A percentile compares a stretch with the other conserved stretches of the same genome.
Conservation (phyloP, 2,329 filamentous ascomycete genomes). For the Gliomastix tumulicola region DNA sequence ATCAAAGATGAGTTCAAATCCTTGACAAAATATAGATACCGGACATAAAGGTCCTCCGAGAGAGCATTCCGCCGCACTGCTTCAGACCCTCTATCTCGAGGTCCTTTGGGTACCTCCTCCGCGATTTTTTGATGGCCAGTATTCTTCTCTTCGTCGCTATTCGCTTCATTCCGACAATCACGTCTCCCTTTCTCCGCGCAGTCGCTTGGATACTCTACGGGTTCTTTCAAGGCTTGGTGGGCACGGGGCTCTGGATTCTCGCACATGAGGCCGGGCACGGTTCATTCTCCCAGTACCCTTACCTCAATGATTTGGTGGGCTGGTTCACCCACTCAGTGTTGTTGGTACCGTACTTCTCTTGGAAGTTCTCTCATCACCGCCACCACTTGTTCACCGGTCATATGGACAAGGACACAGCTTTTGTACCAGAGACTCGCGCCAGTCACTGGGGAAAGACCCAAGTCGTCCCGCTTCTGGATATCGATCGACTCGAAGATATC, state of each 20-base stretch:
- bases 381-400: conserved; percentile 65
- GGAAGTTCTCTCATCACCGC: conserved; percentile 63
- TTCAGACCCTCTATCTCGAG: conserved; percentile 46
- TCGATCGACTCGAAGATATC: conserved; percentile 46
- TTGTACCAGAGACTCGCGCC: conserved; percentile 44
- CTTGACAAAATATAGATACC: conserved; percentile 20
- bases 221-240: conserved; percentile 57
- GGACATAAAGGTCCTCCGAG: conserved; percentile 38
- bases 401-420: conserved; percentile 61
- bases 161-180: conserved; percentile 45
- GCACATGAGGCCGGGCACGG: conserved; percentile 67
- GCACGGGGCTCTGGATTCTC: conserved; percentile 64
- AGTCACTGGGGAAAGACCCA: too few species aligned
- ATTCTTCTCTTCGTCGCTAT: conserved; percentile 42
- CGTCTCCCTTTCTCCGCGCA: conserved; percentile 32
- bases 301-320: conserved; percentile 54
- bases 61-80: conserved; percentile 56
- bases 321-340: conserved; percentile 59
- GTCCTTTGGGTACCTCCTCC: conserved; percentile 48
- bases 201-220: conserved; percentile 52
- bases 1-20: too few species aligned
- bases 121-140: conserved; percentile 44
- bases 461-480: conserved; percentile 22
- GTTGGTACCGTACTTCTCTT: conserved; percentile 65
- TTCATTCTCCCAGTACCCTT: conserved; percentile 53